Percentiles rank a stretch among this genome's conserved stretches.
Evolutionary conservation across 2,329 filamentous ascomycete genomes (phyloP).

Genomic region (Clonostachys solani): DNA sequence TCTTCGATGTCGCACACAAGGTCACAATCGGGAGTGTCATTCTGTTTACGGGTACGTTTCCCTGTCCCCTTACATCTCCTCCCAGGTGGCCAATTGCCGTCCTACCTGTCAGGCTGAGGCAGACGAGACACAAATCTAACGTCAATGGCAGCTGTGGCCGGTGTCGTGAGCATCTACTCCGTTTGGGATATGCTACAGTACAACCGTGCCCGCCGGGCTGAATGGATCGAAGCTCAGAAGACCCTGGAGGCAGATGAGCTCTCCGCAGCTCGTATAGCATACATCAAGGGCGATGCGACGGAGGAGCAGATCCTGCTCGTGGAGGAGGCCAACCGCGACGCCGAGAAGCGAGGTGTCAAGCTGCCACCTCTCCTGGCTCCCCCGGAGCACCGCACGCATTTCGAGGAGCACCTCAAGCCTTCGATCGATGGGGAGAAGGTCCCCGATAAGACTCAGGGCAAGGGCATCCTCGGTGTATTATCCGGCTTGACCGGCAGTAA

Average conservation of each 20-base stretch:
- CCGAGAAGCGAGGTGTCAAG: conserved; percentile 37
- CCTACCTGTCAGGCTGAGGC: not conserved
- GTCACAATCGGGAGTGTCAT: conserved; percentile 50
- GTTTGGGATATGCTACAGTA: conserved; percentile 58
- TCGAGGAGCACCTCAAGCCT: conserved; percentile 26
- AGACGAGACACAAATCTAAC: not conserved
- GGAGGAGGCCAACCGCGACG: conserved; percentile 49
- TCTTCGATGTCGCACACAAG: conserved; percentile 53
- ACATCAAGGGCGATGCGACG: conserved; percentile 53
- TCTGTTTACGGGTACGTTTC: conserved; percentile 48
- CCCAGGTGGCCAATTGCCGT: not conserved
- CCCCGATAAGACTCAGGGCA: conserved; percentile 18
- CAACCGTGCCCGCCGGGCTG: conserved; percentile 55
- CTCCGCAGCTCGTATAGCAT: conserved; percentile 53
- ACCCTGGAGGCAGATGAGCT: conserved; percentile 50
- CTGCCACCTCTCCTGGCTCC: conserved; percentile 46
- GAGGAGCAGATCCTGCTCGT: conserved; percentile 52
- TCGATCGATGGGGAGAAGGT: conserved; percentile 14
- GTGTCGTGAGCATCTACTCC: conserved; percentile 53
- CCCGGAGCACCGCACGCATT: conserved; percentile 30
- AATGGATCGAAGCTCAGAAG: conserved; percentile 53
- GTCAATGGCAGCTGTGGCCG: conserved; percentile 39
- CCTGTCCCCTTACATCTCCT: not conserved
- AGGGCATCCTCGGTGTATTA: conserved; percentile 27
- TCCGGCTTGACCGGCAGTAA: conserved; percentile 18